Percentiles rank a stretch among this genome's conserved stretches.
Evolutionary conservation across 1,284 basidiomycete species (phyloP).

Genomic region (Trametes hirsuta): DNA sequence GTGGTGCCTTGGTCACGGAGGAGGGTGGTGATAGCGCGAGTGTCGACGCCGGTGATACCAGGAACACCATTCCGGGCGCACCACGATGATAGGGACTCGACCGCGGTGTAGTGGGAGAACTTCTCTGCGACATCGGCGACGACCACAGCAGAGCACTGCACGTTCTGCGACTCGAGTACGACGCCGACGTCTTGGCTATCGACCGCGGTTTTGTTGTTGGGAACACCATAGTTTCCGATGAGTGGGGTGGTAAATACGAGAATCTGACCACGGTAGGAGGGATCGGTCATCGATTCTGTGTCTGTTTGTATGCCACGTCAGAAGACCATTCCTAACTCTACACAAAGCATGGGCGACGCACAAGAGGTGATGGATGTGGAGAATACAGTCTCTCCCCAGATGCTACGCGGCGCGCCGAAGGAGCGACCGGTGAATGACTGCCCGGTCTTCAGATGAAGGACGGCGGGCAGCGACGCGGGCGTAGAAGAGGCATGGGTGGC

Average conservation of each 20-base stretch:
- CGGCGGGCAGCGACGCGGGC: conserved; percentile 64
- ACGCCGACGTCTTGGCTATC: conserved; percentile 88
- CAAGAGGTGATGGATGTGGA: conserved; percentile 98
- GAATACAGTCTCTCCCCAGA: conserved; percentile 98
- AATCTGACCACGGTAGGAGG: conserved; percentile 97
- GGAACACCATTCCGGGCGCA: conserved; percentile 91
- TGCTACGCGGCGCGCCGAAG: conserved; percentile 89
- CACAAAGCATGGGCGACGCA: conserved; percentile 41
- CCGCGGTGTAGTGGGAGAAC: conserved; percentile 93
- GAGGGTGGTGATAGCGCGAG: conserved; percentile 92
- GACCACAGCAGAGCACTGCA: conserved; percentile 93
- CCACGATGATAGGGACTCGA: conserved; percentile 94
- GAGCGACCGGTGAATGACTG: conserved; percentile 89
- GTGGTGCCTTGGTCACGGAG: conserved; percentile 98
- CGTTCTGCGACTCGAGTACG: conserved; percentile 85
- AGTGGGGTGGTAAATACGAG: conserved; percentile 98
- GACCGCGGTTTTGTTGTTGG: conserved; percentile 75
- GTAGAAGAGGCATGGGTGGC: conserved; percentile 64
- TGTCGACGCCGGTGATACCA: conserved; percentile 96
- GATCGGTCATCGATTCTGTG: conserved; percentile 99
- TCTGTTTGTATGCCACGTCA: conserved; percentile 51
- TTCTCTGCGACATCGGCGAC: conserved; percentile 95
- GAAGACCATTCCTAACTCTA: neutral
- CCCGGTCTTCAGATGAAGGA: conserved; percentile 92
- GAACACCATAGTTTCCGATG: conserved; percentile 99